Base-by-base conservation (phyloP, 2,329 filamentous ascomycete species). In the Colletotrichum destructivum region DNA sequence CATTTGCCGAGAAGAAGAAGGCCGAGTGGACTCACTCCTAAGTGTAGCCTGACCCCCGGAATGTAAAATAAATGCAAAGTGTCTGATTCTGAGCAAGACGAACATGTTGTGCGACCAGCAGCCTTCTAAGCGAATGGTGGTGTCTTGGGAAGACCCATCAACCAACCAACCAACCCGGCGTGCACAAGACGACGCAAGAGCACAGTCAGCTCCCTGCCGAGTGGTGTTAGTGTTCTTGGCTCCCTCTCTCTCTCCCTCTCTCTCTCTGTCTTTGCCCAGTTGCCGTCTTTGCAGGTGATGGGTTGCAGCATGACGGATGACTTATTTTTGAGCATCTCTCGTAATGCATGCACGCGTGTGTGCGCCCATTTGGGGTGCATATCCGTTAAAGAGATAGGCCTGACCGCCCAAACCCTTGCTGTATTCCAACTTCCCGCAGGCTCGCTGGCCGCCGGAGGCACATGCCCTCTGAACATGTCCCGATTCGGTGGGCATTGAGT, bases 1-100 rank as follows among this genome's bases (percentile, higher is more conserved):
- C 96, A 15, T 99, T 99, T 87, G 93, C 94, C 2, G 93, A 95
- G 84, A 98, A 98, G 91, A 90, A 93, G 85, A 97, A 97, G 88
- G 85, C 96, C 0, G 91, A 96, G 81, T 99, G 96, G 96, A 91
- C 88, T 73, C 88, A 98, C 81, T 90, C 94, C 80, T 97, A 88
- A 62, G 31, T 15, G 13, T 21, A 15, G 13, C 38, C 35, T 31
- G 35, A 7, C 31, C 35, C 26, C 26, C 26, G 18, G 13, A 40
- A 40, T 11, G n/a, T 16, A 47, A 40, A 68, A 38, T 68, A 44
- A 68, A 59, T 62, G 59, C 66, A 47, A 68, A 26, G 40, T 47
- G 47, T 68, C 40, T 35, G 59, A 71, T 49, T 55, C 47, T 60
- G 64, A 62, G 54, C 23, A 55, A 71, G 54, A 69, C 47, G 47